phyloP scores from a whole-genome alignment of 2,329 filamentous ascomycete species.

The Fusarium luffae region DNA sequence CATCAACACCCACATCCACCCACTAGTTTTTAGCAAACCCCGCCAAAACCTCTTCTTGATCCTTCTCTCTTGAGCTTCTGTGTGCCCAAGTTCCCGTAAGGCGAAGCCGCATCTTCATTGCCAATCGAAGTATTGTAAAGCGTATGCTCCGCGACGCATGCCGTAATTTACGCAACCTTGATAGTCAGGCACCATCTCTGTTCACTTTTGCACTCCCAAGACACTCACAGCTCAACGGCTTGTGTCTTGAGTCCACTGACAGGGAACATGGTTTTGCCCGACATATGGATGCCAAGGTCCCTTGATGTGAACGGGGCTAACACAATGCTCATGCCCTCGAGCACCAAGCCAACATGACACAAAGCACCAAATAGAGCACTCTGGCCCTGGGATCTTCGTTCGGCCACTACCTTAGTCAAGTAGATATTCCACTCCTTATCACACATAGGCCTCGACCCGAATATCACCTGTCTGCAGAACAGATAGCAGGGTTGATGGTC shows the following conservation, averaged over 20 bases:
- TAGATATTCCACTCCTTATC: not conserved
- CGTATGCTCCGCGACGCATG: not conserved
- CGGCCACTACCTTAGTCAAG: not conserved
- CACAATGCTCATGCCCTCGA: slow-evolving; percentile 15
- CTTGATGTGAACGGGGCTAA: slow-evolving; percentile 18
- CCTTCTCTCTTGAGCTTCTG: slow-evolving; percentile 1
- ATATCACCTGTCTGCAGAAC: slow-evolving; percentile 1
- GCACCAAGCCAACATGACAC: slow-evolving; percentile 21
- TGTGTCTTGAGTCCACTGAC: slow-evolving; percentile 10
- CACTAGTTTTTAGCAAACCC: slow-evolving; percentile 23
- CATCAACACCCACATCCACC: slow-evolving; percentile 15
- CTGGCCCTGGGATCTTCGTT: slow-evolving; percentile 9
- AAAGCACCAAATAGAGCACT: slow-evolving; percentile 8
- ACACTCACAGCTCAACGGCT: slow-evolving; percentile 1
- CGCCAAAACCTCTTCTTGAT: slow-evolving; percentile 23
- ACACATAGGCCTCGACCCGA: not conserved
- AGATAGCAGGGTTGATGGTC: slow-evolving; percentile 1
- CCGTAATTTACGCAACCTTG: not conserved
- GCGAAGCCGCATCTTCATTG: not conserved
- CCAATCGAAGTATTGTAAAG: not conserved
- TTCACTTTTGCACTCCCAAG: not conserved
- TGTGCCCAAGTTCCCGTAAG: not conserved
- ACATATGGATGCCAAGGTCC: slow-evolving; percentile 30
- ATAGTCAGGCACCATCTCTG: not conserved
- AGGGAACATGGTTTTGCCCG: slow-evolving; percentile 30